Percentiles rank a stretch among this genome's conserved stretches.
Conservation (phyloP, 1,139 yeast genomes). For the Candida dubliniensis region DNA sequence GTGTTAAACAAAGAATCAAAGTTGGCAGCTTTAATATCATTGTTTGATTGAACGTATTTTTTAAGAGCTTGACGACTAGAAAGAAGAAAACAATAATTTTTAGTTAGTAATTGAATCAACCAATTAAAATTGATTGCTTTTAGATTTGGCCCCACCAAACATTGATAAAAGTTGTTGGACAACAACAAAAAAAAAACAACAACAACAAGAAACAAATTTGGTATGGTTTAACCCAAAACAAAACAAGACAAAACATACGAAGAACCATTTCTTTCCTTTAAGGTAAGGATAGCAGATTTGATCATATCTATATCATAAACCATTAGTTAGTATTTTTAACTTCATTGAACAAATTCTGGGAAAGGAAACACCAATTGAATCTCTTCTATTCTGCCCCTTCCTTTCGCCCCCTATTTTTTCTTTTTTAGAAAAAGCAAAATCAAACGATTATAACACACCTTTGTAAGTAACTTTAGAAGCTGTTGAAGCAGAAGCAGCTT, state of each 20-base stretch:
- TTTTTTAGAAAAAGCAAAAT: not conserved
- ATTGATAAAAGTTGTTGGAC: not conserved
- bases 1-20: constrained; percentile 77
- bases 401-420: not conserved
- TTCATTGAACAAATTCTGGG: not conserved
- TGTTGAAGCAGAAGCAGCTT: constrained; percentile 27
- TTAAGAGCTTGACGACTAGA: constrained; percentile 70
- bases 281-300: constrained; percentile 65
- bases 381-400: constrained; percentile 3
- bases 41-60: constrained; percentile 67
- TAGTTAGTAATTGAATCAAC: constrained; percentile 1
- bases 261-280: constrained; percentile 84
- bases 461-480: constrained; percentile 48
- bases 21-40: constrained; percentile 56
- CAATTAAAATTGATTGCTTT: not conserved
- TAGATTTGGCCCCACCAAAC: not conserved
- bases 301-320: constrained; percentile 58
- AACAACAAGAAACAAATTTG: constrained; percentile 1
- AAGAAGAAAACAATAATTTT: not conserved
- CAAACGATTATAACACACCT: constrained; percentile 37
- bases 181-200: not conserved
- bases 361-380: constrained; percentile 1
- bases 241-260: constrained; percentile 43
- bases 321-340: constrained; percentile 17
- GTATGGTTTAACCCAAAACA: constrained; percentile 4